Base-by-base conservation (phyloP, 441 rosid species). In the Flueggea neowawraea region DNA sequence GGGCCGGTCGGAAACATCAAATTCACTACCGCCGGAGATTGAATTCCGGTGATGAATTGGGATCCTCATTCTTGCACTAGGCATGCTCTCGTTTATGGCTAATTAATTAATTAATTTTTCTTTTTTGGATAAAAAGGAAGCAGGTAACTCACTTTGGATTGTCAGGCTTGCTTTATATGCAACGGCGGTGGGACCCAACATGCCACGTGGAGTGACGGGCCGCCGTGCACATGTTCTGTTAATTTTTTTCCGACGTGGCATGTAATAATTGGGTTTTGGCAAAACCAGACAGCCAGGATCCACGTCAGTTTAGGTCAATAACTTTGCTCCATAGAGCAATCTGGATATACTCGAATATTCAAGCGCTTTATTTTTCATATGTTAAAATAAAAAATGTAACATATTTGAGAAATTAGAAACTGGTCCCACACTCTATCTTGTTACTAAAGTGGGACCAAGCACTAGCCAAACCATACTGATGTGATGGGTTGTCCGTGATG, bases 311-410 rank as follows among this genome's bases (percentile, higher is more conserved):
- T 7, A 10, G 45, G 51, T 59, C 68, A 73, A 70, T 70, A 57
- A 69, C 67, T 67, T 15, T 47, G 58, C 14, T 43, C 32, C 4
- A 5, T 39, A 12, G 31, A 58, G 13, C 49, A 39, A 32, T 68
- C 59, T 12, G 72, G 80, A 82, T 75, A 78, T 61, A 57, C 80
- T 66, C 72, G 73, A 79, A 71, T 58, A 68, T 76, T 65, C 73
- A 49, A 10, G 15, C 14, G 3, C 16, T 15, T 16, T 5, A 57
- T 10, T 57, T 47, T 47, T 47, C 12, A 47, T 47, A 14, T 36
- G 41, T 8, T 36, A 36, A 36, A 47, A 9, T 47, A 10, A 10
- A 47, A 4, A 4, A 47, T 11, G 45, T n/a, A n/a, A 55, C 10
- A 10, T 28, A n/a, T n/a, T 28, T 28, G 0, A 10, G 32, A 28